Base-by-base conservation (phyloP, 208 protist genomes). In the Zelonia costaricensis region DNA sequence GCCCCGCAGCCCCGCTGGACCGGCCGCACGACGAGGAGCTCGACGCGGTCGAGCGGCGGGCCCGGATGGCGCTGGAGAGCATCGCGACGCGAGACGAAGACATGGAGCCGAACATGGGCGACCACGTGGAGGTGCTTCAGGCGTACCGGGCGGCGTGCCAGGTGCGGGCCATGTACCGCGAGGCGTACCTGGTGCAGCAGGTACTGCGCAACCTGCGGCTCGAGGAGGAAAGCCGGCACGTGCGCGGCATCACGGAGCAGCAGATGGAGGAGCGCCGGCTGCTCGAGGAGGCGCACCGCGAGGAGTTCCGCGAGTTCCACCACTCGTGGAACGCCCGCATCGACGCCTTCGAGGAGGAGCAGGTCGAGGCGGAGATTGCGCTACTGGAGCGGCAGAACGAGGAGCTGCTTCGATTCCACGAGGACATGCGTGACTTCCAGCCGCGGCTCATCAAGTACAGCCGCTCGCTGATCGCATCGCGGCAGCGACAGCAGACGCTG, bases 151-250 rank as follows among this genome's bases (percentile, higher is more conserved):
- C 76, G 46, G 84, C 72, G 13, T 97, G 93, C 69, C 67, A 95
- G 72, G 60, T 59, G 25, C 88, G 92, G 4, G 78, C 80, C 22
- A 82, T 93, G 52, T 97, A 97, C 69, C 82, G 86, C n/a, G 91
- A 96, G 74, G 93, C 93, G 10, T 86, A 96, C 56, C 76, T 97
- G 9, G 89, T 96, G 22, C 91, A 97, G 68, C 88, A 93, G 67
- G 87, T 96, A 13, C 70, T 97, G 62, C 72, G 86, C 23, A 80
- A 95, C 62, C 74, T 97, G 43, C 78, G 87, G 4, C 78, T 96
- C 9, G 87, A 97, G 61, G 89, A 95, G 70, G 93, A 97, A 76
- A 92, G 80, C 20, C 75, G 86, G 15, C 84, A 95, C 76, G 73
- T 94, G 44, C 73, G 86, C 22, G 89, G 86, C 42, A 76, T 96